Evolutionary conservation across 805 yeast genomes (phyloP), one percentile per base, ranked within the genome.

Genomic region (Candida adriatica): DNA sequence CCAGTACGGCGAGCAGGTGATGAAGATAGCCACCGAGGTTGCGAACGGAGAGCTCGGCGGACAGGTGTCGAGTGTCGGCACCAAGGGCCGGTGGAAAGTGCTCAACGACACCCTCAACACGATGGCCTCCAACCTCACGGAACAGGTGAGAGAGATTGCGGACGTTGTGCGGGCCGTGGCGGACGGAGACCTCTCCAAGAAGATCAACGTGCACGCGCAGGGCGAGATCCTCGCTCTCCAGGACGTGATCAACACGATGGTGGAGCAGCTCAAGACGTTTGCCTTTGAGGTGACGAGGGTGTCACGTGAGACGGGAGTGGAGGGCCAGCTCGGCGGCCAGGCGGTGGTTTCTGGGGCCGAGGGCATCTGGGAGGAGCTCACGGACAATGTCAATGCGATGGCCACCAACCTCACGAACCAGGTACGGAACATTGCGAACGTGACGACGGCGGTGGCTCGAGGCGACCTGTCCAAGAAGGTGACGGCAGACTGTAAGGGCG

Each of bases 101-200:
- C 70, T 85, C 38, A 80, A 87, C 16, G 88, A 82, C 48, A 83
- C 83, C 45, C 86, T 85, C 44, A 85, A 85, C 52, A 81, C 81
- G 34, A 85, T 85, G 95, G 95, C 95, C 6, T 64, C 77, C 23
- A 85, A 85, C 52, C 67, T 85, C 45, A 85, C 95, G 0, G 83
- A 82, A 39, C 95, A 85, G 59, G 95, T 85, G 44, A 70, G 95
- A 58, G 76, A 86, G 13, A 85, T 85, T 46, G 94, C 94, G 5
- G 82, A 87, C 9, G 95, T 85, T 36, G 86, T 94, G 2, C 81
- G 94, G 4, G 94, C 94, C 4, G 95, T 85, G 26, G 95, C 95
- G 1, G 82, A 81, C 55, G 95, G 95, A 49, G 94, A 85, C 52
- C 66, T 85, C 43, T 77, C 87, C 2, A 66, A 88, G 33, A 84